Percentiles rank a stretch among this genome's conserved stretches.
These are phyloP conservation scores for Vararia minispora DNA, from an alignment of 768 basidiomycete species.

Conservation along the genomic window DNA sequence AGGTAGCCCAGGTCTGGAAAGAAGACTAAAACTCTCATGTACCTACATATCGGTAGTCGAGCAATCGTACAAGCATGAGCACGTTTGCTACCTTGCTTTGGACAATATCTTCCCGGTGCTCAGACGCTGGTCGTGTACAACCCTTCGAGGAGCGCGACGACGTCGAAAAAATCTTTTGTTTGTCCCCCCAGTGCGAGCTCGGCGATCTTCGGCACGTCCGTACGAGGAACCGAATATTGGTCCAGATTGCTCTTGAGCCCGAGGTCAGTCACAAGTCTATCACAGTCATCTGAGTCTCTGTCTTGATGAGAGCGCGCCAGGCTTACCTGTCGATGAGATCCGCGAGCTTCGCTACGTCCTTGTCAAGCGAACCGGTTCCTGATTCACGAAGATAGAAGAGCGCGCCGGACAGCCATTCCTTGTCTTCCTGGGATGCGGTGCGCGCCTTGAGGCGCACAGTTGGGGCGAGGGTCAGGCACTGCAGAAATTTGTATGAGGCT, in stretches of 20 bases:
- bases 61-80: no score
- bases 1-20: no score
- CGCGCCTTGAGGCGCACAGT: conserved; percentile 50
- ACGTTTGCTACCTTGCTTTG: no score
- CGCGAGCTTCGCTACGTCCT: conserved; percentile 47
- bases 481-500: not conserved
- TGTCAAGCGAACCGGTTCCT: conserved; percentile 51
- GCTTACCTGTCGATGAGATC: conserved; percentile 43
- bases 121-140: conserved; percentile 24
- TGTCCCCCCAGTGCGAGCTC: conserved; percentile 32
- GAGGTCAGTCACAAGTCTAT: conserved; percentile 47
- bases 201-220: conserved; percentile 44
- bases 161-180: conserved; percentile 27
- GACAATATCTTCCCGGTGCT: no score
- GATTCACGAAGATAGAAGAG: conserved; percentile 49
- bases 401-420: conserved; percentile 42
- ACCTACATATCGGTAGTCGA: no score
- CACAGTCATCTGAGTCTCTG: not conserved
- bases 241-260: conserved; percentile 46
- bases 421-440: conserved; percentile 47
- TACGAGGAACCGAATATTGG: conserved; percentile 53
- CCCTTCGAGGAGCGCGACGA: conserved; percentile 38
- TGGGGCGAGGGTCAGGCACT: conserved; percentile 67
- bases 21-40: no score
- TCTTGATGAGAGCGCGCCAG: not conserved